Conservation (phyloP, 164 flowering plant species). For the Nymphaea thermarum region DNA sequence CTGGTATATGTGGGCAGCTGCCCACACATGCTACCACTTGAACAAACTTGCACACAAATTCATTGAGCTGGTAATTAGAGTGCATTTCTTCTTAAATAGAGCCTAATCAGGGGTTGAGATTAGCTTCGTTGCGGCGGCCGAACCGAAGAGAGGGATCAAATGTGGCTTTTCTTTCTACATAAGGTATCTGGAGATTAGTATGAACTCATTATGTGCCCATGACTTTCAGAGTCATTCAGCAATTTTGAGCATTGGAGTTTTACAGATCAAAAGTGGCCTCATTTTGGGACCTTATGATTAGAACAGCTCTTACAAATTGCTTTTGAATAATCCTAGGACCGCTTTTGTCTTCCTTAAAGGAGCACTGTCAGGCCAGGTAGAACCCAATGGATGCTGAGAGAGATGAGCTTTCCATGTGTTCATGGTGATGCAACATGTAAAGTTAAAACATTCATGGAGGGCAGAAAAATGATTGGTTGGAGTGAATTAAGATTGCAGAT, state of each 20-base stretch:
- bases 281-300: background rate
- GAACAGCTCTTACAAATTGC: background rate
- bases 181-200: background rate
- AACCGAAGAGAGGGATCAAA: background rate
- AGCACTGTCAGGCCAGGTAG: background rate
- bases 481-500: background rate
- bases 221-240: no score
- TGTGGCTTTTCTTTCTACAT: background rate
- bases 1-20: no score
- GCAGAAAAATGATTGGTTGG: background rate
- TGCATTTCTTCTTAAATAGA: no score
- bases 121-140: background rate
- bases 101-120: no score
- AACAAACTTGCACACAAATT: no score
- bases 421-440: background rate
- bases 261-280: background rate
- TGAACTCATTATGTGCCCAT: background rate
- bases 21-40: no score
- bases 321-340: background rate
- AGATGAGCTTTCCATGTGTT: background rate
- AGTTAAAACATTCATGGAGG: background rate
- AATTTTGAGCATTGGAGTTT: no score
- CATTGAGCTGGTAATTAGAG: no score
- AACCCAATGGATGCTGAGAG: background rate
- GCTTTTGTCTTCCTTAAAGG: background rate